phyloP scores from a whole-genome alignment of 108 stramenopile genomes.

The Bacterosira constricta region DNA sequence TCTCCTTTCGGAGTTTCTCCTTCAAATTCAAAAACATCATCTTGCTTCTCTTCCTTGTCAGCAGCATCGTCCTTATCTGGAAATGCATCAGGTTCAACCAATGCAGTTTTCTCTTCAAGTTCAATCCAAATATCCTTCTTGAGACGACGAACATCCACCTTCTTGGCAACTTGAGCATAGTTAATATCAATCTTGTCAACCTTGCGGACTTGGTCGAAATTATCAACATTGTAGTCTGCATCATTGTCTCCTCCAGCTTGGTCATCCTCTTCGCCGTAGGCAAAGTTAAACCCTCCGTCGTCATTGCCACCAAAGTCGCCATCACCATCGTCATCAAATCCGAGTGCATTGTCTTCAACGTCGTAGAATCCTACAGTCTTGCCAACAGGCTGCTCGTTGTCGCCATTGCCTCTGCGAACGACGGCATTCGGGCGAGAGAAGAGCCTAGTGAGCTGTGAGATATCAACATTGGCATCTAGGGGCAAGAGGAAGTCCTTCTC shows the following conservation, averaged over 20 bases:
- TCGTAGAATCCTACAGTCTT: slow-evolving; percentile 68
- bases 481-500: slow-evolving; percentile 77
- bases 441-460: slow-evolving; percentile 63
- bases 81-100: slow-evolving; percentile 15
- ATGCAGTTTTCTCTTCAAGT: slow-evolving; percentile 53
- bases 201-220: slow-evolving; percentile 73
- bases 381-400: background rate
- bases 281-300: slow-evolving; percentile 53
- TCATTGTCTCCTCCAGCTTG: slow-evolving; percentile 33
- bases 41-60: slow-evolving; percentile 17
- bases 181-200: slow-evolving; percentile 85
- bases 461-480: slow-evolving; percentile 65
- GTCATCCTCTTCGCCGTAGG: slow-evolving; percentile 49
- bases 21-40: slow-evolving; percentile 30
- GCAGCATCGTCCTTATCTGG: slow-evolving; percentile 2
- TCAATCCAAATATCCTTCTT: slow-evolving; percentile 90
- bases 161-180: slow-evolving; percentile 88
- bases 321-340: slow-evolving; percentile 56
- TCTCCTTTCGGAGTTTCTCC: background rate
- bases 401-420: slow-evolving; percentile 20
- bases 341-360: slow-evolving; percentile 42
- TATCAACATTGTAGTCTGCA: slow-evolving; percentile 51
- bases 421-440: slow-evolving; percentile 79
- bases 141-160: slow-evolving; percentile 89
- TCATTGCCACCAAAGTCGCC: slow-evolving; percentile 30